A percentile compares a stretch with the other conserved stretches of the same genome.
These are phyloP conservation scores for Diaporthe humulicola DNA, from an alignment of 2,329 filamentous ascomycete genomes.

Conservation along the genomic window DNA sequence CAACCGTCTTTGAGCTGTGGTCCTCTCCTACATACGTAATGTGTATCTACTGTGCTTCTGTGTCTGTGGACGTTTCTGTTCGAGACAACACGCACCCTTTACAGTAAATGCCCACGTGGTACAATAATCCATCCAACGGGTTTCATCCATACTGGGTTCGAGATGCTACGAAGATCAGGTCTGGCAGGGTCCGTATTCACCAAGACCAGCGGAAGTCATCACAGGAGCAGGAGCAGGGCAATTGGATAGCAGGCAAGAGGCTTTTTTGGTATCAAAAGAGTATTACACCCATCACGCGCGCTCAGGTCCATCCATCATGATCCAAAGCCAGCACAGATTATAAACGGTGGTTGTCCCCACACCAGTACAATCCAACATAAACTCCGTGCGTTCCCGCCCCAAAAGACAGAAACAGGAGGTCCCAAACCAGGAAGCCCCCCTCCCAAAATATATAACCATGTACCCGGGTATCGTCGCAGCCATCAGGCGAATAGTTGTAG, in stretches of 20 bases:
- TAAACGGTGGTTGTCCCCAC: constrained; percentile 2
- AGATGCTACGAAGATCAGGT: background rate
- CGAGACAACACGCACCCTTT: background rate
- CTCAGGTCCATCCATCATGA: constrained; percentile 5
- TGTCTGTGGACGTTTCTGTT: background rate
- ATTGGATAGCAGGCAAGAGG: background rate
- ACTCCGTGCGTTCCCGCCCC: constrained; percentile 10
- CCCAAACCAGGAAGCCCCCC: background rate
- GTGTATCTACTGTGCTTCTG: background rate
- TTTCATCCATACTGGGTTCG: background rate
- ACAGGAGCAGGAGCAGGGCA: background rate
- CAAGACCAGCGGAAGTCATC: background rate
- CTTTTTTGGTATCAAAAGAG: constrained; percentile 10
- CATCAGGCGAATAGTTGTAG: constrained; percentile 28
- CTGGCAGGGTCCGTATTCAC: background rate
- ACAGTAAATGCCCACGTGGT: background rate
- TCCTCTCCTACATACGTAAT: no score
- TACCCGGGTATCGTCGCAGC: constrained; percentile 39
- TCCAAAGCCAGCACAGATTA: constrained; percentile 15
- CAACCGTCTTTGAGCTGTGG: background rate
- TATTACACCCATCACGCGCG: constrained; percentile 11
- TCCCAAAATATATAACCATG: constrained; percentile 16
- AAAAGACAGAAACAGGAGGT: constrained; percentile 2
- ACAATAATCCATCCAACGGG: background rate
- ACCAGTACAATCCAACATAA: constrained; percentile 2